These are phyloP conservation scores for Ormosia emarginata DNA, from an alignment of 306 rosid species.

Conservation along the genomic window DNA sequence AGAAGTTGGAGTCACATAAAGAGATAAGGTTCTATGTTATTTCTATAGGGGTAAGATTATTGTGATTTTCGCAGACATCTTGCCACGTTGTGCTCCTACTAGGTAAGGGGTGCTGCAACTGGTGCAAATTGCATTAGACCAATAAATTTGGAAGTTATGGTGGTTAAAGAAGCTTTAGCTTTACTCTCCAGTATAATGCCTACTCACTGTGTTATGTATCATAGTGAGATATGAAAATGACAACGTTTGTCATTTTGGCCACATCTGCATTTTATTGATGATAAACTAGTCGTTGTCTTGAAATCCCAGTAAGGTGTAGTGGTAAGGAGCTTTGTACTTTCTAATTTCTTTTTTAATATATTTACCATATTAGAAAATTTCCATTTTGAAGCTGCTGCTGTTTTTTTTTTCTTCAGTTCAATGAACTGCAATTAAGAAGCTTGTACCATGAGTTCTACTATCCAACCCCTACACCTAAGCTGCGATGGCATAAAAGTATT, in stretches of 20 bases:
- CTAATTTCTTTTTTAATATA: slow-evolving; percentile 2
- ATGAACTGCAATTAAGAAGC: background rate
- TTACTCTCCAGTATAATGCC: slow-evolving; percentile 15
- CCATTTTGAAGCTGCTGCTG: slow-evolving; percentile 9
- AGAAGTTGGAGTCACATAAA: background rate
- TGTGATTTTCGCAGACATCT: slow-evolving; percentile 18
- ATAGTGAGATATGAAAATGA: slow-evolving; percentile 40
- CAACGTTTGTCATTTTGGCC: slow-evolving; percentile 31
- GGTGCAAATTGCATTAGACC: slow-evolving; percentile 19
- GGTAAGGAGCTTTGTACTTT: slow-evolving; percentile 8
- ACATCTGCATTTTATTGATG: slow-evolving; percentile 11
- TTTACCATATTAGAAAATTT: slow-evolving; percentile 19
- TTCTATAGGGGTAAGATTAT: slow-evolving; percentile 26
- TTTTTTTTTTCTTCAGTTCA: background rate
- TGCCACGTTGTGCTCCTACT: slow-evolving; percentile 8
- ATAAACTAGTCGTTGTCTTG: slow-evolving; percentile 24
- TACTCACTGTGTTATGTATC: slow-evolving; percentile 25
- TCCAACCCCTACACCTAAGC: background rate
- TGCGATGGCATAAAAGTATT: background rate
- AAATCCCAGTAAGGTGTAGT: background rate
- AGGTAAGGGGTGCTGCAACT: slow-evolving; percentile 16
- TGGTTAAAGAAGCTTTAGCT: slow-evolving; percentile 28
- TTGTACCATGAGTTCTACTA: background rate
- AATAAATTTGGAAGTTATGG: slow-evolving; percentile 31
- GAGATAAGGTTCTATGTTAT: background rate